Evolutionary conservation across 352 stramenopile genomes (phyloP).

Genomic region (Blastocystis sp.): DNA sequence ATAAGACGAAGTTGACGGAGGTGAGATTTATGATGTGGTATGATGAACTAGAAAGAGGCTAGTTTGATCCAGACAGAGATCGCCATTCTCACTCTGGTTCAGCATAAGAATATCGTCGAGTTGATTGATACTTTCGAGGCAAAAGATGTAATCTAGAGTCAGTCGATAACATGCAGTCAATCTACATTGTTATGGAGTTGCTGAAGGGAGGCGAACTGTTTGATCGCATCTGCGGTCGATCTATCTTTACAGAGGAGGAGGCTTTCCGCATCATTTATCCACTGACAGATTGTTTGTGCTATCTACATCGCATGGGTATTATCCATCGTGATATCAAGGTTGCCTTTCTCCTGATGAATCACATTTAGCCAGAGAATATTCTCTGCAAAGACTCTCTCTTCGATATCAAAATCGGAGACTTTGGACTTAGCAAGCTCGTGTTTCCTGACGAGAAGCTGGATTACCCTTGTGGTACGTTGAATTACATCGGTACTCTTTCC

Average conservation of each 20-base stretch:
- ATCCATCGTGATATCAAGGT: constrained; percentile 71
- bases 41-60: constrained; percentile 70
- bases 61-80: constrained; percentile 84
- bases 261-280: constrained; percentile 78
- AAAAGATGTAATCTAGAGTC: constrained; percentile 64
- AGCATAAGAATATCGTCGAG: constrained; percentile 67
- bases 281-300: constrained; percentile 79
- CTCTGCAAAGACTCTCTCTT: constrained; percentile 73
- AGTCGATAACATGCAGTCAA: constrained; percentile 68
- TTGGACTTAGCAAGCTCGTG: constrained; percentile 83
- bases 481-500: constrained; percentile 73
- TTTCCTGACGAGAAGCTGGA: constrained; percentile 84
- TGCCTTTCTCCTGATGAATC: neutral
- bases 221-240: constrained; percentile 84
- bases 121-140: constrained; percentile 83
- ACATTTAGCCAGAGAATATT: constrained; percentile 72
- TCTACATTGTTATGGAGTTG: constrained; percentile 97
- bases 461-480: constrained; percentile 83
- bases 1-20: constrained; percentile 79
- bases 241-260: constrained; percentile 79
- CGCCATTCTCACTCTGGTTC: constrained; percentile 84
- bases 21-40: neutral
- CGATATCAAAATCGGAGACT: constrained; percentile 76
- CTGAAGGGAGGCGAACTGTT: constrained; percentile 90
- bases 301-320: constrained; percentile 82